These are phyloP conservation scores for Geosmithia morbida DNA, from an alignment of 2,329 filamentous ascomycete species.

Conservation along the genomic window DNA sequence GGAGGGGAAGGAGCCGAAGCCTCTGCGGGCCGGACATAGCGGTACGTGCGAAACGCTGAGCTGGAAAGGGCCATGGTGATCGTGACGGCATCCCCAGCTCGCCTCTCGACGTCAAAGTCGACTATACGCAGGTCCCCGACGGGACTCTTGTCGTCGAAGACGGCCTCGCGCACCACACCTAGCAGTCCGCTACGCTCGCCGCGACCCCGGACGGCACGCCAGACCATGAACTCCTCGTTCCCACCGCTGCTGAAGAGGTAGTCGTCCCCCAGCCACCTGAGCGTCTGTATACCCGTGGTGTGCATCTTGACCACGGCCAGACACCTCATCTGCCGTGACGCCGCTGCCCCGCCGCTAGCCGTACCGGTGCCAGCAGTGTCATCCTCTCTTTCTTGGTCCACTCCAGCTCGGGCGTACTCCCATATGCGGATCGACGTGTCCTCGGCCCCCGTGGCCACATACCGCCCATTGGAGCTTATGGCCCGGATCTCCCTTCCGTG, in stretches of 20 bases:
- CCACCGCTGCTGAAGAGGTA: conserved; percentile 80
- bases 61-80: conserved; percentile 73
- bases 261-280: conserved; percentile 55
- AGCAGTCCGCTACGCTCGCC: conserved; percentile 20
- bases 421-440: conserved; percentile 65
- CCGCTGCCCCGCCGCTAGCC: too few relatives aligned
- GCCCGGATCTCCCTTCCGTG: conserved; percentile 76
- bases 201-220: conserved; percentile 49
- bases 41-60: conserved; percentile 54
- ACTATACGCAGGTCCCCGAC: conserved; percentile 64
- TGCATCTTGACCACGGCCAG: conserved; percentile 60
- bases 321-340: conserved; percentile 32
- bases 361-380: too few relatives aligned
- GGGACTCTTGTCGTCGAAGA: conserved; percentile 32
- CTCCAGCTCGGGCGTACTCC: conserved; percentile 20
- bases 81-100: conserved; percentile 23
- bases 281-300: conserved; percentile 66
- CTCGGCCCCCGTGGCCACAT: conserved; percentile 55
- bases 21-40: conserved; percentile 20
- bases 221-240: conserved; percentile 79
- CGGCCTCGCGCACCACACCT: conserved; percentile 41
- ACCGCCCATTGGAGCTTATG: conserved; percentile 23
- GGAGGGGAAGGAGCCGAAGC: too few relatives aligned
- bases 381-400: too few relatives aligned
- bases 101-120: conserved; percentile 49